Conservation (phyloP, 768 basidiomycete genomes). For the Trametes sanguinea region DNA sequence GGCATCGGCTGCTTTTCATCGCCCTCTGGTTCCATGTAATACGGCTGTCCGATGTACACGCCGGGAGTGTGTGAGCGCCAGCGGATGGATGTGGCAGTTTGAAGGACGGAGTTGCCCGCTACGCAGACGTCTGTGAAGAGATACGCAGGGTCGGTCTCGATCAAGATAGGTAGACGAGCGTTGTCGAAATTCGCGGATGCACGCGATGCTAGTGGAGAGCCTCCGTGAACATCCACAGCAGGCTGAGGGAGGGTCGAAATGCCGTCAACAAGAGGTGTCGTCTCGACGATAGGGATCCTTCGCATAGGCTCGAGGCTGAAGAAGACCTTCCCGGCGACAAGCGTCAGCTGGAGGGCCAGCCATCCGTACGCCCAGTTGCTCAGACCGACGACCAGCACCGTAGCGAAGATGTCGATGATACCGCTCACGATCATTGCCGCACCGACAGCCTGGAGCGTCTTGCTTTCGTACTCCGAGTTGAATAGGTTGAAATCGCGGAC, state of each 20-base stretch:
- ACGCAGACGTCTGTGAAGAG: constrained; percentile 1
- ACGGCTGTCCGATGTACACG: constrained; percentile 10
- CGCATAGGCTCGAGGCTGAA: constrained; percentile 13
- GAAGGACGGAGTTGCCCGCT: neutral
- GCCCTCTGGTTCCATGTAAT: neutral
- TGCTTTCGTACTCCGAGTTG: constrained; percentile 9
- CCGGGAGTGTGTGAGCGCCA: constrained; percentile 9
- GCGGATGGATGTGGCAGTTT: neutral
- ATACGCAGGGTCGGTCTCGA: neutral
- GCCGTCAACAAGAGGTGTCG: too few species aligned
- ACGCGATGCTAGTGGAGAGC: too few species aligned
- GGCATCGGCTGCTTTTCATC: too few species aligned
- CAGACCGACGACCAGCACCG: constrained; percentile 9
- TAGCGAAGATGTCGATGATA: constrained; percentile 7
- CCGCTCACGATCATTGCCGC: constrained; percentile 5
- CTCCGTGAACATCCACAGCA: too few species aligned
- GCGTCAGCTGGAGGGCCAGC: neutral
- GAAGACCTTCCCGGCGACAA: constrained; percentile 5
- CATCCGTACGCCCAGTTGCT: constrained; percentile 12
- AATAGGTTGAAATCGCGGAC: constrained; percentile 13
- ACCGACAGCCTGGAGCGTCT: neutral
- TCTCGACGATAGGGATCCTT: neutral
- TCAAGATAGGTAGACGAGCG: constrained; percentile 1
- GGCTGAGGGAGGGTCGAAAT: too few species aligned
- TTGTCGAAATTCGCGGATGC: too few species aligned